These are phyloP conservation scores for Lathyrus sativus DNA, from an alignment of 306 rosid genomes.

Conservation along the genomic window DNA sequence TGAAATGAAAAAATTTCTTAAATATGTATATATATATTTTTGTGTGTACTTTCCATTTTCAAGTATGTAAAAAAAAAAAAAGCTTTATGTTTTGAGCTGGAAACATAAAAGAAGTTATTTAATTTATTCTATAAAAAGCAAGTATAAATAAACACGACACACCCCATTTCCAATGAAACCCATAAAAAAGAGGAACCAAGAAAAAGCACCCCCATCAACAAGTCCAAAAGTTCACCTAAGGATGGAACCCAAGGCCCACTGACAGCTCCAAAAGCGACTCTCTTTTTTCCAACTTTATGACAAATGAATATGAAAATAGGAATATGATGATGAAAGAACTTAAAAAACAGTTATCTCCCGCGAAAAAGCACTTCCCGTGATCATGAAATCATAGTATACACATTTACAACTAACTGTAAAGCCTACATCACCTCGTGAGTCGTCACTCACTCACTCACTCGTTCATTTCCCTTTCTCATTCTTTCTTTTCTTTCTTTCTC, in stretches of 20 bases:
- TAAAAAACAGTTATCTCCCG: conserved; percentile 68
- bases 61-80: too few relatives aligned
- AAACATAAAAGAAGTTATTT: too few relatives aligned
- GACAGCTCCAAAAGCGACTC: conserved; percentile 27
- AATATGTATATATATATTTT: too few relatives aligned
- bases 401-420: conserved; percentile 72
- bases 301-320: neutral
- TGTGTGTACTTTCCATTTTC: too few relatives aligned
- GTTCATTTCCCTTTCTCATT: neutral
- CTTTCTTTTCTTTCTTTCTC: neutral
- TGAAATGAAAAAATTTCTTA: too few relatives aligned
- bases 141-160: neutral
- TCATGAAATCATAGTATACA: conserved; percentile 45
- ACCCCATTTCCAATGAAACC: neutral
- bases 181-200: conserved; percentile 1
- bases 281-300: neutral
- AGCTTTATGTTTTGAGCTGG: too few relatives aligned
- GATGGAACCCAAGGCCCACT: conserved; percentile 28
- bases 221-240: neutral
- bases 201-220: neutral
- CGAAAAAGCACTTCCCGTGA: conserved; percentile 55
- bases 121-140: neutral
- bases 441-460: neutral
- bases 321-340: conserved; percentile 38
- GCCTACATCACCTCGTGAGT: conserved; percentile 41